A percentile compares a stretch with the other conserved stretches of the same genome.
phyloP scores from a whole-genome alignment of 371 early-diverging fungal species.

The Circinella umbellata region DNA sequence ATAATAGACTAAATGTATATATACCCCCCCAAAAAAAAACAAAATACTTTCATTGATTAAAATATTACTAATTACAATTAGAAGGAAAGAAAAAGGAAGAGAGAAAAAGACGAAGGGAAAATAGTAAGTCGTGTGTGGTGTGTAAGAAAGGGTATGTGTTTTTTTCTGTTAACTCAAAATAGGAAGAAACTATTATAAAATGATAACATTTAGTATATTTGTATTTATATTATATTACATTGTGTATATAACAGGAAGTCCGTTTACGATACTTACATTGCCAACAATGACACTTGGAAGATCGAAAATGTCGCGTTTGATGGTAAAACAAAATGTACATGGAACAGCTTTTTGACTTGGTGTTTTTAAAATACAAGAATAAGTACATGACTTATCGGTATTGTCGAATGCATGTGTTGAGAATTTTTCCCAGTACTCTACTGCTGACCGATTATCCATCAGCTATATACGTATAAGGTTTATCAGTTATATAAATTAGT shows the following conservation, averaged over 20 bases:
- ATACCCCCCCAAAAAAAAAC: not conserved
- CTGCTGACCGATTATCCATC: slow-evolving; percentile 90
- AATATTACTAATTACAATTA: not conserved
- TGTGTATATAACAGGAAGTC: too few species aligned
- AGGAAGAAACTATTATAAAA: slow-evolving; percentile 41
- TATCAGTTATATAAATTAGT: not conserved
- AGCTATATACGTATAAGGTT: slow-evolving; percentile 49
- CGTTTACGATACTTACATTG: slow-evolving; percentile 49
- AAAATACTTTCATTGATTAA: not conserved
- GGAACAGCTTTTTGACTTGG: slow-evolving; percentile 75
- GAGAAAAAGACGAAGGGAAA: not conserved
- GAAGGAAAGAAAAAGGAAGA: not conserved
- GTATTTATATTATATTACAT: too few species aligned
- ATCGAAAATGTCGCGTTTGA: slow-evolving; percentile 93
- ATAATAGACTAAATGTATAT: too few species aligned
- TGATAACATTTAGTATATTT: not conserved
- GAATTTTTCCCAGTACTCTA: slow-evolving; percentile 94
- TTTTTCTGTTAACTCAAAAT: slow-evolving; percentile 38
- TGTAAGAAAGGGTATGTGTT: not conserved
- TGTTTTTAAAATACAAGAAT: slow-evolving; percentile 75
- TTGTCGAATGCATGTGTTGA: slow-evolving; percentile 89
- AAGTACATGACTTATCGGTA: slow-evolving; percentile 78
- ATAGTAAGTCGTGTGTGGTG: not conserved
- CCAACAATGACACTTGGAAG: slow-evolving; percentile 88
- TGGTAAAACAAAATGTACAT: slow-evolving; percentile 92